Conservation (phyloP, 345 rosid genomes). For the Leavenworthia alabamica region DNA sequence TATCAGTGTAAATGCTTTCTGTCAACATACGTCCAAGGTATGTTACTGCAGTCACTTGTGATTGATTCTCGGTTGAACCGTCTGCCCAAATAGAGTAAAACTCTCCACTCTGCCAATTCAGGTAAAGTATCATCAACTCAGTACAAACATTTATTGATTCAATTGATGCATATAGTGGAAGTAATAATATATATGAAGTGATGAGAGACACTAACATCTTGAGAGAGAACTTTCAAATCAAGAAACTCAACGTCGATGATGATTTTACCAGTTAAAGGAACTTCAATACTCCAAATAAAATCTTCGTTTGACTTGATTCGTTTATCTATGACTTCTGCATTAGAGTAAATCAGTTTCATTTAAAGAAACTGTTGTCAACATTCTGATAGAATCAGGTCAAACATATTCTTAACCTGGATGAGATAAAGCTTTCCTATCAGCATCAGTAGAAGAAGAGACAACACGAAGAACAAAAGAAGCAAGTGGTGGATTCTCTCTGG, state of each 20-base stretch:
- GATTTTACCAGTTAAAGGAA: conserved; percentile 75
- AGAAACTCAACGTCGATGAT: conserved; percentile 88
- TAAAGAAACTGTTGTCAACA: not conserved
- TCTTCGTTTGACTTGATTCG: conserved; percentile 66
- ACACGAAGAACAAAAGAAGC: conserved; percentile 77
- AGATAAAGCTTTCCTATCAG: conserved; percentile 63
- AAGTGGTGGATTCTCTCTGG: conserved; percentile 77
- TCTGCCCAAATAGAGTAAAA: conserved; percentile 73
- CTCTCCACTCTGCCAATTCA: conserved; percentile 55
- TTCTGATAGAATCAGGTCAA: not conserved
- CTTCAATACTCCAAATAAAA: conserved; percentile 78
- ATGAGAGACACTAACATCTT: conserved; percentile 41
- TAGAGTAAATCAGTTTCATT: not conserved
- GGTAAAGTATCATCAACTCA: not conserved
- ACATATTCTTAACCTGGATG: conserved; percentile 60
- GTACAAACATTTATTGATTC: not conserved
- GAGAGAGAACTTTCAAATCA: conserved; percentile 66
- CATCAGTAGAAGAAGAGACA: conserved; percentile 59
- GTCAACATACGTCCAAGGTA: conserved; percentile 74
- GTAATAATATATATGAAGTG: not conserved
- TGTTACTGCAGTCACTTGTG: conserved; percentile 52
- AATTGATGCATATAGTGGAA: not conserved
- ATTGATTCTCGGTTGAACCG: conserved; percentile 41
- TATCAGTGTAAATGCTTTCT: conserved; percentile 78
- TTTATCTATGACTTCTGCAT: conserved; percentile 67